Conservation (phyloP, 768 basidiomycete genomes). For the Sarcodon aspratus region DNA sequence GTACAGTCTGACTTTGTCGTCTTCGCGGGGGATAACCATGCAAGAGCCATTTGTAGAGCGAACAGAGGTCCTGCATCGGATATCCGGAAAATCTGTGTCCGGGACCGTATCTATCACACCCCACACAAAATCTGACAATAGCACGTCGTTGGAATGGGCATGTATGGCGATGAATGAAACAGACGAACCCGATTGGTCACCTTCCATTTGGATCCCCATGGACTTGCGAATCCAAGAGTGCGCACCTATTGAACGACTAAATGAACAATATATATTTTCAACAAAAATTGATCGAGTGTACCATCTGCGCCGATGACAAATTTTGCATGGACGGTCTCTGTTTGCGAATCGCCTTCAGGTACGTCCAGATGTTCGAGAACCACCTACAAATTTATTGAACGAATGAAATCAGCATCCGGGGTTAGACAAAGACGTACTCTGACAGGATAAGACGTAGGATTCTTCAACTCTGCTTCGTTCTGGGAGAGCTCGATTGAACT, state of each 20-base stretch:
- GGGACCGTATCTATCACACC: slow-evolving; percentile 59
- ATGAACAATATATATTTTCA: no score
- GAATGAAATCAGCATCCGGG: background rate
- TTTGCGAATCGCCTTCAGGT: slow-evolving; percentile 21
- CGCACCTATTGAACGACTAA: slow-evolving; percentile 53
- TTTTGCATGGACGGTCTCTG: slow-evolving; percentile 56
- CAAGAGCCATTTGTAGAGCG: slow-evolving; percentile 39
- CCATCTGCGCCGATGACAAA: slow-evolving; percentile 74
- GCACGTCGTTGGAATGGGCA: background rate
- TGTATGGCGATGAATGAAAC: background rate
- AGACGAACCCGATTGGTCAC: slow-evolving; percentile 43
- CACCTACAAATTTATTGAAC: slow-evolving; percentile 19
- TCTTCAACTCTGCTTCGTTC: slow-evolving; percentile 27
- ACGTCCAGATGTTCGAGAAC: slow-evolving; percentile 30
- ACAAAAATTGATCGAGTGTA: no score
- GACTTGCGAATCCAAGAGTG: slow-evolving; percentile 84
- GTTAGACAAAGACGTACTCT: slow-evolving; percentile 12
- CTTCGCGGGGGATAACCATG: slow-evolving; percentile 41
- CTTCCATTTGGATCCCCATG: slow-evolving; percentile 87
- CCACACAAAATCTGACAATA: slow-evolving; percentile 55
- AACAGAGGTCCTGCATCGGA: slow-evolving; percentile 33
- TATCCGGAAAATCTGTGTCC: slow-evolving; percentile 42
- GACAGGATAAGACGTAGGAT: slow-evolving; percentile 24
- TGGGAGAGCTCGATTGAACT: slow-evolving; percentile 34
- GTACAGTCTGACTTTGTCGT: slow-evolving; percentile 36